Percentiles rank a stretch among this genome's conserved stretches.
These are phyloP conservation scores for Kernera saxatilis DNA, from an alignment of 345 rosid species.

Conservation along the genomic window DNA sequence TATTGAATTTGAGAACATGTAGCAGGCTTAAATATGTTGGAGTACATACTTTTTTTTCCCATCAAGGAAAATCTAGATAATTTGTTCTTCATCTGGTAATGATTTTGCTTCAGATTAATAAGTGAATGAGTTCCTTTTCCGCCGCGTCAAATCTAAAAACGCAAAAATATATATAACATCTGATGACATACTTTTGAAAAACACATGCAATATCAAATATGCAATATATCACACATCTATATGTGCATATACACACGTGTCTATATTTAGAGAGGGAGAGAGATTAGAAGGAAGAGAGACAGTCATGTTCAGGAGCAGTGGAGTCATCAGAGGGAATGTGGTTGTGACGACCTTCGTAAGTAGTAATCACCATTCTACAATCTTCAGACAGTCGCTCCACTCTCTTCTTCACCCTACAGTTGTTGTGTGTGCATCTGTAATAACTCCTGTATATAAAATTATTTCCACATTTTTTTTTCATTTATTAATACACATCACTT, in stretches of 20 bases:
- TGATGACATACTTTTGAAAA: not conserved
- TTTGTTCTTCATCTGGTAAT: not conserved
- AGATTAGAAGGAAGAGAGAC: conserved; percentile 56
- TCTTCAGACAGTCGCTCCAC: conserved; percentile 91
- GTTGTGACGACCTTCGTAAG: conserved; percentile 96
- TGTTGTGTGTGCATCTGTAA: conserved; percentile 79
- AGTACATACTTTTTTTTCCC: not conserved
- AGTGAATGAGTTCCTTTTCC: too few relatives aligned
- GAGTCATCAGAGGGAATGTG: conserved; percentile 88
- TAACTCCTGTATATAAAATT: conserved; percentile 55
- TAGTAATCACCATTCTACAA: conserved; percentile 95
- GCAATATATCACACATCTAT: conserved; percentile 6
- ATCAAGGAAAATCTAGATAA: not conserved
- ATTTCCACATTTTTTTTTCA: not conserved
- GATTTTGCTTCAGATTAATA: too few relatives aligned
- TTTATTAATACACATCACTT: not conserved
- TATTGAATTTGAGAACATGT: too few relatives aligned
- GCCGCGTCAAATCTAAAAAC: too few relatives aligned
- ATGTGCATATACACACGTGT: not conserved
- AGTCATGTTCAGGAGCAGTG: conserved; percentile 66
- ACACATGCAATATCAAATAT: conserved; percentile 10
- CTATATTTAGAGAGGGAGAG: not conserved
- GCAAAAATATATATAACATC: not conserved
- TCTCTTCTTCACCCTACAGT: conserved; percentile 95
- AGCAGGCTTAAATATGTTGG: too few relatives aligned